Conservation (phyloP, 306 rosid species). For the Senna siamea region DNA sequence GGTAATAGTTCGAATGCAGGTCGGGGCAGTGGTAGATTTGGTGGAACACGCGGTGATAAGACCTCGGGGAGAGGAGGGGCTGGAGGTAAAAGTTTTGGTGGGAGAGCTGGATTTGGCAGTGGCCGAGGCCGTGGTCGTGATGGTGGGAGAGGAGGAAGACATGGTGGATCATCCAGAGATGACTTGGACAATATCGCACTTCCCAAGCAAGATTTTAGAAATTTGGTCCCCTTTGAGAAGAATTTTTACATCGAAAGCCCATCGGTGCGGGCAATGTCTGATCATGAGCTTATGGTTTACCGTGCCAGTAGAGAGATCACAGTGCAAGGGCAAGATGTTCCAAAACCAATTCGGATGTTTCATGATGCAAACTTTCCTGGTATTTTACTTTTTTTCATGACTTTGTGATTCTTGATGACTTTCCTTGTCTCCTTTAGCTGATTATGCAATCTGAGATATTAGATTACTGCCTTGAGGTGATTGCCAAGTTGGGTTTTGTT, state of each 20-base stretch:
- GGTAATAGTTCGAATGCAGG: conserved; percentile 33
- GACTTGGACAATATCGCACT: conserved; percentile 77
- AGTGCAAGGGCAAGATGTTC: conserved; percentile 83
- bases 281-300: conserved; percentile 63
- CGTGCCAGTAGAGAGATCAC: conserved; percentile 74
- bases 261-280: conserved; percentile 72
- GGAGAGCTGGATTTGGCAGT: conserved; percentile 11
- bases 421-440: conserved; percentile 7
- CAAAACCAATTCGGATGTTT: conserved; percentile 73
- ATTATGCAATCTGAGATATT: conserved; percentile 34
- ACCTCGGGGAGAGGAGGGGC: conserved; percentile 47
- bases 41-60: conserved; percentile 43
- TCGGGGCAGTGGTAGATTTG: conserved; percentile 46
- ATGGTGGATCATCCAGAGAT: conserved; percentile 66
- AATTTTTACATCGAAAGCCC: conserved; percentile 71
- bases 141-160: conserved; percentile 67
- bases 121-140: not conserved
- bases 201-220: conserved; percentile 79
- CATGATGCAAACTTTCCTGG: conserved; percentile 87
- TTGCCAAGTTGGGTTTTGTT: conserved; percentile 87
- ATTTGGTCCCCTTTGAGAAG: conserved; percentile 89
- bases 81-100: conserved; percentile 45
- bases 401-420: conserved; percentile 23
- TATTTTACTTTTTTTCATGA: conserved; percentile 39
- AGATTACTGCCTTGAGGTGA: conserved; percentile 85